Percentiles rank a stretch among this genome's conserved stretches.
phyloP scores from a whole-genome alignment of 1,284 basidiomycete genomes.

The Vanrija sp. region DNA sequence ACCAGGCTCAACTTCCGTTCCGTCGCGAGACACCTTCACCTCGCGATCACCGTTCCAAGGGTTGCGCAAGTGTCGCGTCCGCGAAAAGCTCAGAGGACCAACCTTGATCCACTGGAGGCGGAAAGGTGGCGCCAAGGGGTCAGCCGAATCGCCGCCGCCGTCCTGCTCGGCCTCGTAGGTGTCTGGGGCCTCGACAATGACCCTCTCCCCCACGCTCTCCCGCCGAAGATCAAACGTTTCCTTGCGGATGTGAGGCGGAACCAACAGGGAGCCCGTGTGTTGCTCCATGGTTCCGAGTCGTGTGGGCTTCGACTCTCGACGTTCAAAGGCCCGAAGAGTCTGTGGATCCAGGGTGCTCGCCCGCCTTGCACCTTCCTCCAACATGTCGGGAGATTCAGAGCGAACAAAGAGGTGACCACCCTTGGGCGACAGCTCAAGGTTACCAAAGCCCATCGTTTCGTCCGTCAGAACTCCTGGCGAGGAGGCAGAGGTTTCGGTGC shows the following conservation, averaged over 20 bases:
- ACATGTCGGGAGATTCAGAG: slow-evolving; percentile 18
- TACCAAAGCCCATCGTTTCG: no score
- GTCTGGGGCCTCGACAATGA: background rate
- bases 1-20: slow-evolving; percentile 81
- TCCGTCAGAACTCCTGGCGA: no score
- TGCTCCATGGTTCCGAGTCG: background rate
- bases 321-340: slow-evolving; percentile 18
- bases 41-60: slow-evolving; percentile 90
- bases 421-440: no score
- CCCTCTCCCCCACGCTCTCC: background rate
- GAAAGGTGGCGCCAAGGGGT: slow-evolving; percentile 68
- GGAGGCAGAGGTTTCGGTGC: no score
- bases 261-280: background rate
- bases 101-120: slow-evolving; percentile 78
- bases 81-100: slow-evolving; percentile 68
- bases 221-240: slow-evolving; percentile 1
- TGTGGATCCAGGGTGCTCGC: slow-evolving; percentile 35
- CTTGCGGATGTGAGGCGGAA: background rate
- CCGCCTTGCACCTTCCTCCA: slow-evolving; percentile 12
- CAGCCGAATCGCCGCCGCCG: slow-evolving; percentile 1
- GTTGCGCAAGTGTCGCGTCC: slow-evolving; percentile 75
- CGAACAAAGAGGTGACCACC: background rate
- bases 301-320: slow-evolving; percentile 9
- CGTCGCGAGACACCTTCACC: slow-evolving; percentile 86
- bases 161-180: background rate